Base-by-base conservation (phyloP, 352 stramenopile species). In the Pythium scleroteichum region DNA sequence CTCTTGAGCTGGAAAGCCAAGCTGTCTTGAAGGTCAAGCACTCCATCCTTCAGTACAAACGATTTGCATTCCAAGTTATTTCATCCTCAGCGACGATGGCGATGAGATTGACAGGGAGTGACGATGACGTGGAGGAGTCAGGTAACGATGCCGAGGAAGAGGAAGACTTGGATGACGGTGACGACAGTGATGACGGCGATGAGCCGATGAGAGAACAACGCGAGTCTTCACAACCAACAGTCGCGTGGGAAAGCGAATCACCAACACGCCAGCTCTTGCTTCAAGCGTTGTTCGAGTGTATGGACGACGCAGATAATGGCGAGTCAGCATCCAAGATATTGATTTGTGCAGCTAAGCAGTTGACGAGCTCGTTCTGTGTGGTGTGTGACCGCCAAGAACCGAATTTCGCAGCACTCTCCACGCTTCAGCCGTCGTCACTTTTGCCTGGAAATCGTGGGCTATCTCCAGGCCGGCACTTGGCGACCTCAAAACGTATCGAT, bases 401-500 rank as follows among this genome's bases (percentile, higher is more conserved):
- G 4, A 77, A 92, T 41, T 90, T 91, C 48, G 74, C 83, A 4
- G 76, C 84, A 20, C 73, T 94, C 14, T 87, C 77, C 14, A 86
- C 79, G 13, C 55, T 94, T 29, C 76, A 88, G 54, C 80, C 83
- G 10, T 91, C 83, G 29, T 88, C 83, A 29, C 57, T 94, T 38
- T 75, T 92, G 55, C 75, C 87, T 35, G 85, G 78, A n/a, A 87
- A 80, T 47, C 76, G 85, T 60, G 85, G 87, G 10, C 32, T 96
- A 40, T 94, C 87, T 13, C 87, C 83, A 33, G 85, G 85, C 10
- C 71, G 83, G 13, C 82, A 93, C 59, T 73, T 95, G 38, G 83
- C 83, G 13, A 94, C 85, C 9, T 79, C 79, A 27, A 90, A 87
- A 47, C 75, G 86, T 3, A 92, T 95, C 27, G 80, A 95, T 55